Base-by-base conservation (phyloP, 2,329 filamentous ascomycete species). In the Westerdykella sp. region DNA sequence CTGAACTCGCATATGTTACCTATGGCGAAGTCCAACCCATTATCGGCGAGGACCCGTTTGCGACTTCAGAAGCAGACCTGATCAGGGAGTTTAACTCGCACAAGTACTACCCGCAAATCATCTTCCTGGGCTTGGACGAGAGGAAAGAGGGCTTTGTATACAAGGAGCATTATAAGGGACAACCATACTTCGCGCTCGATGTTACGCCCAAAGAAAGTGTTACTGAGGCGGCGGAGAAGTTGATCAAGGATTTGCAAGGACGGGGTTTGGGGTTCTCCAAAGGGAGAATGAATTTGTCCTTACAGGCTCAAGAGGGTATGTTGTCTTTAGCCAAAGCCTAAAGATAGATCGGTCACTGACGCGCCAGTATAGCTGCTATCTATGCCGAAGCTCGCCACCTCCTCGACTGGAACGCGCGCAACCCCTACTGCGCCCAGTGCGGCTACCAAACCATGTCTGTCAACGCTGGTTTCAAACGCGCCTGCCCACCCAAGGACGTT, bases 341-440 rank as follows among this genome's bases (percentile, higher is more conserved):
- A 46, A 32, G 13, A 47, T 39, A 12, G 25, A 28, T 28, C 3
- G 2, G 25, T 28, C 25, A 28, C 25, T 28, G 9, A 31, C 39
- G 41, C 14, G 43, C 22, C 12, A 11, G 5, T 23, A 14, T 49
- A 93, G 93, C 90, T 46, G 88, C 90, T 39, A 85, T 95, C 37
- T 95, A 89, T 55, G 91, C 88, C 12, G 87, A 95, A 68, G 87
- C 89, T 6, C 83, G 91, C 43, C 85, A 89, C 37, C 75, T 96
- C 21, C 74, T 94, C 30, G 93, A 97, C 71, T 98, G 93, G 93
- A 97, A 98, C 70, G 76, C 76, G 21, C 85, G 91, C 40, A 95
- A 95, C 69, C 85, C 84, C 23, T 98, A 88, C 74, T 98, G 93
- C 67, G 89, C 83, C 25, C 84, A 84, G 43, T 98, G 93, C 68